Evolutionary conservation across 1,284 basidiomycete genomes (phyloP).

Genomic region (Violaceomyces palustris): DNA sequence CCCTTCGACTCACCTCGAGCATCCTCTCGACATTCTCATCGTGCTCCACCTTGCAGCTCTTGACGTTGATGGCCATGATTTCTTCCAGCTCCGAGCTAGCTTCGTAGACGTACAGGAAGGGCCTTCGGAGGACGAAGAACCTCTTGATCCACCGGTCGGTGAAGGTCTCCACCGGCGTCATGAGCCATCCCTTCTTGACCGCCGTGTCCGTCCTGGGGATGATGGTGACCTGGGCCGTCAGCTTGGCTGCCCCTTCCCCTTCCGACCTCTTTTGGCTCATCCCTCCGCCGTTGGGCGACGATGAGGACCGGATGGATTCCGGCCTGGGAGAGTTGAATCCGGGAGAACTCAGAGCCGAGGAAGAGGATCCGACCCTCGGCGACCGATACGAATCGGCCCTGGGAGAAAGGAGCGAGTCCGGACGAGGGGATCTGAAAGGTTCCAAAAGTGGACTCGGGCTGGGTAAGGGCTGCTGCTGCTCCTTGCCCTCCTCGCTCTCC

Average conservation of each 20-base stretch:
- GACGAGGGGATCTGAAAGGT: too few species aligned
- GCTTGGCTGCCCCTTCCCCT: slow-evolving; percentile 17
- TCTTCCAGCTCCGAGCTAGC: slow-evolving; percentile 78
- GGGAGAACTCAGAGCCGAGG: too few species aligned
- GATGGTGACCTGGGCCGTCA: slow-evolving; percentile 31
- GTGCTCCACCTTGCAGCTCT: slow-evolving; percentile 75
- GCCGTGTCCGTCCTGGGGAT: slow-evolving; percentile 63
- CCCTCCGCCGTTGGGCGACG: too few species aligned
- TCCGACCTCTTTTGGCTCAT: too few species aligned
- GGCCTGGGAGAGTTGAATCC: too few species aligned
- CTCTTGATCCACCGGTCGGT: slow-evolving; percentile 74
- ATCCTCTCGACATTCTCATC: slow-evolving; percentile 80
- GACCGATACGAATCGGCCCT: too few species aligned
- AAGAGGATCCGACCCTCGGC: too few species aligned
- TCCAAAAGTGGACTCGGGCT: too few species aligned
- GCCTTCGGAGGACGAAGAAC: slow-evolving; percentile 78
- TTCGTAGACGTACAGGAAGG: slow-evolving; percentile 81
- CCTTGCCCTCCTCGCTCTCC: too few species aligned
- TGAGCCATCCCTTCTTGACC: slow-evolving; percentile 76
- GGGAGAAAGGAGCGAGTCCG: too few species aligned
- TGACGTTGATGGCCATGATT: slow-evolving; percentile 70
- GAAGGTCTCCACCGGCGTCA: slow-evolving; percentile 72
- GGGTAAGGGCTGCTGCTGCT: too few species aligned
- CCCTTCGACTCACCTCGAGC: slow-evolving; percentile 63
- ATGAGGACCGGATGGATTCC: too few species aligned